Conservation (phyloP, 1,139 yeast genomes). For the Tardiomyces digboiensis region DNA sequence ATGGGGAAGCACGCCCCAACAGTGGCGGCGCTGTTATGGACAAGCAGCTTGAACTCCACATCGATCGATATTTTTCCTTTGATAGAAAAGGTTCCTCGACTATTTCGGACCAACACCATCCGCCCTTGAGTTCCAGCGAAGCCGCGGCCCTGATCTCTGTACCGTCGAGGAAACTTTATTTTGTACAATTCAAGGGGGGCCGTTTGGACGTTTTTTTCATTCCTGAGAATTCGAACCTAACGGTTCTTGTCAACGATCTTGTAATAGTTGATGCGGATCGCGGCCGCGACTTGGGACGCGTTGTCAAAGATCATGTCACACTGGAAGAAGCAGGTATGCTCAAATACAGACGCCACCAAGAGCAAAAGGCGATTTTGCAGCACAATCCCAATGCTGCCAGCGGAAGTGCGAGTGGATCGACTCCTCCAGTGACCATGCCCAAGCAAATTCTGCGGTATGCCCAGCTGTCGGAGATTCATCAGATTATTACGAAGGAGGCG, state of each 20-base stretch:
- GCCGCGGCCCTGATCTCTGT: slow-evolving; percentile 16
- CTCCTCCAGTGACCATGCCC: slow-evolving; percentile 40
- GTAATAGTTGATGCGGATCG: slow-evolving; percentile 98
- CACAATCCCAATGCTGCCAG: slow-evolving; percentile 16
- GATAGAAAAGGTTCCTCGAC: background rate
- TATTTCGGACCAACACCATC: background rate
- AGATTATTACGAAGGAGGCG: slow-evolving; percentile 46
- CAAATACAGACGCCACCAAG: slow-evolving; percentile 71
- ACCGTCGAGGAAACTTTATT: slow-evolving; percentile 31
- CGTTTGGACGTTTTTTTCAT: slow-evolving; percentile 75
- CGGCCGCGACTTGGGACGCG: slow-evolving; percentile 83
- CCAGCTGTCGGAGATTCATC: slow-evolving; percentile 49
- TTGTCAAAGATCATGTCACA: slow-evolving; percentile 55
- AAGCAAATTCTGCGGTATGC: slow-evolving; percentile 73
- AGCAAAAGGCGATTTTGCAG: slow-evolving; percentile 55
- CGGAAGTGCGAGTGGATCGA: slow-evolving; percentile 4
- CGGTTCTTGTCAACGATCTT: slow-evolving; percentile 58
- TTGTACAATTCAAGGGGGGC: slow-evolving; percentile 82
- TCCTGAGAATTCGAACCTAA: slow-evolving; percentile 42
- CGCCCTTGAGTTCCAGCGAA: slow-evolving; percentile 1
- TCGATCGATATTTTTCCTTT: background rate
- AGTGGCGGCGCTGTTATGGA: background rate
- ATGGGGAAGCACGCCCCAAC: background rate
- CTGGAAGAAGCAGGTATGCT: slow-evolving; percentile 73
- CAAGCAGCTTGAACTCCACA: background rate